Conservation (phyloP, 176 grass and related monocot genomes). For the Oryza punctata region DNA sequence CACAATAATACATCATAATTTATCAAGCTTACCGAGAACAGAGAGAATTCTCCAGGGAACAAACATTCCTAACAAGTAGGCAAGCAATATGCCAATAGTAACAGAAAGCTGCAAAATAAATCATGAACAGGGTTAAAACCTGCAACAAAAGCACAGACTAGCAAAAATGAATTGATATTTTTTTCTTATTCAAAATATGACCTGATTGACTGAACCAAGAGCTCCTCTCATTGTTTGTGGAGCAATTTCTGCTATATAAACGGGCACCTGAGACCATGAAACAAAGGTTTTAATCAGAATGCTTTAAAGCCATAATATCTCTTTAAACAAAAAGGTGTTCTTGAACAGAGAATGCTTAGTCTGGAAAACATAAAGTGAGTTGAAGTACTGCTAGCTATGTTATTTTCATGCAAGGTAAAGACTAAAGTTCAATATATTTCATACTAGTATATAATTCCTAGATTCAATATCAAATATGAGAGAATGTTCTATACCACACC, state of each 20-base stretch:
- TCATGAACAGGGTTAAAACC: conserved; percentile 3
- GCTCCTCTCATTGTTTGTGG: conserved; percentile 91
- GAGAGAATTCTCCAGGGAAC: conserved; percentile 92
- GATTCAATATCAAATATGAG: not conserved
- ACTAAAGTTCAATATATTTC: not conserved
- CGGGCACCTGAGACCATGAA: conserved; percentile 68
- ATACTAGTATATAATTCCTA: not conserved
- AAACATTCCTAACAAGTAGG: conserved; percentile 92
- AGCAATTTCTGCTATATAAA: conserved; percentile 95
- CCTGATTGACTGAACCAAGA: conserved; percentile 92
- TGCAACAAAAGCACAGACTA: not conserved
- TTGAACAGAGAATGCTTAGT: not conserved
- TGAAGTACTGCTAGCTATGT: conserved; percentile 4
- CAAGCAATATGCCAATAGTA: conserved; percentile 86
- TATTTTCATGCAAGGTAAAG: conserved; percentile 15
- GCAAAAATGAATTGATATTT: not conserved
- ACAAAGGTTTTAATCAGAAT: conserved; percentile 10
- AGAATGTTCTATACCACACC: not conserved
- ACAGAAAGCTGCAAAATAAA: conserved; percentile 73
- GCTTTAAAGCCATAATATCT: not conserved
- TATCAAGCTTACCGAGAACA: conserved; percentile 67
- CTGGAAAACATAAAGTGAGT: not conserved
- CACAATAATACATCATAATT: not conserved
- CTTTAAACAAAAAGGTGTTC: not conserved
- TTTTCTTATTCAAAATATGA: conserved; percentile 19